Evolutionary conservation across 331 rosid species (phyloP), one percentile per base, ranked within the genome.

Genomic region (Saraca asoca): DNA sequence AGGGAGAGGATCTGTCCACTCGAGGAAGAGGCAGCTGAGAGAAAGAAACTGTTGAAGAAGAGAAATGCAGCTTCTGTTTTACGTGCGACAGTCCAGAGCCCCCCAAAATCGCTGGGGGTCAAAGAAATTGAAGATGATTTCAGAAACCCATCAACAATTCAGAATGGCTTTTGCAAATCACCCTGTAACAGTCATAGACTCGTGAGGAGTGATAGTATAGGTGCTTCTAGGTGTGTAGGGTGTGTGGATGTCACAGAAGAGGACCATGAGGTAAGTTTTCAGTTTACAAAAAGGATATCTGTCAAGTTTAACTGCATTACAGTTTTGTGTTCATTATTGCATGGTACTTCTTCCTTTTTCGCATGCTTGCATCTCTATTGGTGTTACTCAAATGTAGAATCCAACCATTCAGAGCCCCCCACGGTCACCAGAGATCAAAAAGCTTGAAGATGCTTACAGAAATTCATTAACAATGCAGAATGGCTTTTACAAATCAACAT

Each of bases 1-100:
- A 84, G 87, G 74, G 89, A 87, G 77, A 77, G 89, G 41, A 82
- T 87, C 35, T 79, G 57, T 70, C 55, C 48, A 34, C 61, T 50
- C 7, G 15, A 50, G 57, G 80, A 83, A 5, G 87, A 76, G 68
- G 82, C 59, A n/a, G 54, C 45, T 2, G 73, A 81, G 11, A 72
- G 78, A 76, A 75, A 75, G 45, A 18, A 35, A 34, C 60, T 17
- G 17, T 14, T 10, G 7, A 73, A 69, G 33, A 75, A 74, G 54
- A 43, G 51, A 34, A 59, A 57, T 35, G 62, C 75, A 31, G 74
- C 61, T 72, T 86, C 87, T 29, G 78, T 50, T 31, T 76, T 79
- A 31, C 80, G 80, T n/a, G 88, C 78, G 15, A 54, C 74, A 3
- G 7, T 64, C 69, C 83, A 51, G 48, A 83, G 83, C 77, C 77